Evolutionary conservation across 176 grass and related monocot genomes (phyloP), one percentile per base, ranked within the genome.

Genomic region (Echinochloa phyllopogon): DNA sequence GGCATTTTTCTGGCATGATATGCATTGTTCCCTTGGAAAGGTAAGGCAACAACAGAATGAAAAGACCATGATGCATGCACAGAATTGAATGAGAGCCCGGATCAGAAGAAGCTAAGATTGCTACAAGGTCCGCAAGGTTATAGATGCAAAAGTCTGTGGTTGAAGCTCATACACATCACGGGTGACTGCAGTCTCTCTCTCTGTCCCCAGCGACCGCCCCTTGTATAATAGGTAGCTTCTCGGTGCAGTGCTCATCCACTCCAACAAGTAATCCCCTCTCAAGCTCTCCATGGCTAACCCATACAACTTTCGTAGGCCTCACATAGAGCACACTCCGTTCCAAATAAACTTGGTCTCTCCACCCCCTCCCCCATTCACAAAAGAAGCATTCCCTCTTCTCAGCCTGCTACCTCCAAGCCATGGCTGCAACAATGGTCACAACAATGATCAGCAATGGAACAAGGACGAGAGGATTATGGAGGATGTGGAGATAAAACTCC

Each of bases 331-430:
- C 37, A 73, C 72, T 65, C 48, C 82, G 66, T 59, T 33, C 56
- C 56, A 82, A 65, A 73, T 85, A 85, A 83, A 43, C 72, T 3
- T 83, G 79, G 29, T 63, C 72, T n/a, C 63, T 68, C 68, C 68
- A 51, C 59, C 81, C 42, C 68, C 65, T 29, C 62, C 84, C 43
- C 39, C 80, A 48, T 66, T 67, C 8, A 45, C 57, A 53, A 90
- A 72, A 12, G 82, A 82, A 69, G 77, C 73, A 23, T 65, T 85
- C 42, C 91, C 84, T 82, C 87, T 93, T 58, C 87, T 93, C 33
- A 90, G 65, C 39, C 85, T 93, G 51, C 69, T 89, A 62, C 91
- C 91, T 72, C 63, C 80, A 33, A 72, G 17, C 65, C 18, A 72
- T 83, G 80, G 72, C 77, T 45, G 48, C 23, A 76, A 67, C 48